Base-by-base conservation (phyloP, 2,329 filamentous ascomycete species). In the Arachnopeziza araneosa region DNA sequence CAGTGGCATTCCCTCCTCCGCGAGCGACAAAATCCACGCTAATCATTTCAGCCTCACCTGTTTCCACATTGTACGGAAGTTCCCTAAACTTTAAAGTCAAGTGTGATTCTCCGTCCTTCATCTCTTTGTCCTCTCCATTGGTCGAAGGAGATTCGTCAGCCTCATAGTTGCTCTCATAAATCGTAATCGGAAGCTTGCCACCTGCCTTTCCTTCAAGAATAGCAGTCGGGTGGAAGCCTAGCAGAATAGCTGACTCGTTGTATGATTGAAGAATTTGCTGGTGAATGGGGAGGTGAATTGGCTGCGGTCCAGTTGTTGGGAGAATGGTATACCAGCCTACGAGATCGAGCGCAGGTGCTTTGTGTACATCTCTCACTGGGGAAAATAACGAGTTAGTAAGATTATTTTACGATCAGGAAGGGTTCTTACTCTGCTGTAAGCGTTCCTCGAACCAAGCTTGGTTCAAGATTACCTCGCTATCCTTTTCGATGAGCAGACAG, bases 31-130 rank as follows among this genome's bases (percentile, higher is more conserved):
- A 96, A 74, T 97, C 92, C 70, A 99, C 90, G 67, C 90, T 90
- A 66, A 99, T 98, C 92, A 97, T 97, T 75, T 99, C 95, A 1
- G 93, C 93, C 74, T 98, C 93, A 10, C 91, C 91, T 0, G 93
- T 96, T 76, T 98, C 95, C 1, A 98, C 87, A 0, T 88, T 88
- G 74, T 95, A 98, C 1, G 88, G 85, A 10, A 98, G 76, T 71
- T 96, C 89, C 61, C 88, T 84, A 75, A 98, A 98, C 69, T 84
- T 88, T 62, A 95, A 80, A 55, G 81, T 83, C 24, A 86, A 72
- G 1, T 78, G 74, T 32, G 68, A 58, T 75, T 72, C 81, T 73
- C 78, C 79, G 64, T 91, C 89, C 64, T 90, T 87, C 77, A 93
- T 88, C 68, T 87, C 85, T 75, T 85, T 88, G 59, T 88, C 85